phyloP scores from a whole-genome alignment of 257 asterid species.

The Galeopsis tetrahit region DNA sequence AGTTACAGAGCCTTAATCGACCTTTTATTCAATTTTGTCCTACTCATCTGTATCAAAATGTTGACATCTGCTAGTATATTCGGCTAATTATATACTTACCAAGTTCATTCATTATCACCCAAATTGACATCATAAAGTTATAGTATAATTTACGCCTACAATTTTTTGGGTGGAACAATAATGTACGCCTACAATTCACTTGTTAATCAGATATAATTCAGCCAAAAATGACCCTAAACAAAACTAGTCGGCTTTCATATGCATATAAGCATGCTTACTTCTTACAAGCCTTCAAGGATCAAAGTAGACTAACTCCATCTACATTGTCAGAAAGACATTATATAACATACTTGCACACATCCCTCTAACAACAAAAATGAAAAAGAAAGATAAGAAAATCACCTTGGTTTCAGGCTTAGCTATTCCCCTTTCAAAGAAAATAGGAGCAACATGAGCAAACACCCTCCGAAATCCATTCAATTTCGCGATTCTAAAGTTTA shows the following conservation, averaged over 20 bases:
- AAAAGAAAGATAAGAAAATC: not conserved
- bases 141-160: too few species aligned
- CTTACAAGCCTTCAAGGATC: constrained; percentile 22
- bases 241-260: constrained; percentile 13
- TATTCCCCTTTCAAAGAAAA: constrained; percentile 89
- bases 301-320: constrained; percentile 12
- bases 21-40: not conserved
- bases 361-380: not conserved
- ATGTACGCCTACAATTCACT: not conserved
- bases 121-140: not conserved
- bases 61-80: not conserved
- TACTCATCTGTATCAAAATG: not conserved
- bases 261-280: constrained; percentile 12
- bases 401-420: constrained; percentile 95
- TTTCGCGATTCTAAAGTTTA: constrained; percentile 82
- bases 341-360: not conserved
- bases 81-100: not conserved
- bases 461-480: constrained; percentile 88
- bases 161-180: too few species aligned
- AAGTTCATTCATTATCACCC: not conserved
- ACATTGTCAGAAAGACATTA: not conserved
- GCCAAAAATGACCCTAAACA: constrained; percentile 16
- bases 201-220: constrained; percentile 13
- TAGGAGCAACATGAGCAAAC: constrained; percentile 91
- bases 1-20: constrained; percentile 18